A percentile compares a stretch with the other conserved stretches of the same genome.
These are phyloP conservation scores for Alisma plantagoaquatica DNA, from an alignment of 106 monocot genomes.

Conservation along the genomic window DNA sequence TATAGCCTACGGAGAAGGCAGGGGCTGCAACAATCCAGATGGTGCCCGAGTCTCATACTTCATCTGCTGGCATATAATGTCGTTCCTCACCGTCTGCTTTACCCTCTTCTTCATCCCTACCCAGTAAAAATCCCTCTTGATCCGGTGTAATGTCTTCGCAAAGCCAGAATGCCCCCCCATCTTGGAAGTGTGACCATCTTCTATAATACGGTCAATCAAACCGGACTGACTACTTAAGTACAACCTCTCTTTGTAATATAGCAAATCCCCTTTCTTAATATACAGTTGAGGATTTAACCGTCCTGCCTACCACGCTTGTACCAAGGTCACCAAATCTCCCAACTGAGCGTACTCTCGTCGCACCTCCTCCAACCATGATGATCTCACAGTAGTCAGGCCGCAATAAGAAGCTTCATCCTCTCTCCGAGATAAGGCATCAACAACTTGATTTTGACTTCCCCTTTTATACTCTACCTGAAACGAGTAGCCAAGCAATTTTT, in stretches of 20 bases:
- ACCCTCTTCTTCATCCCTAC: not conserved
- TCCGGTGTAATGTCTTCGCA: not conserved
- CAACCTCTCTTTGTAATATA: not conserved
- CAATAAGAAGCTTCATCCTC: not conserved
- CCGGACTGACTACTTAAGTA: no score
- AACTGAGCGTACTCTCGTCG: not conserved
- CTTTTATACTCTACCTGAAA: not conserved
- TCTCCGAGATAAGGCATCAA: not conserved
- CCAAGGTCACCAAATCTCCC: not conserved
- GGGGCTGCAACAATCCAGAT: not conserved
- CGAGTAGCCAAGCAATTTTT: not conserved
- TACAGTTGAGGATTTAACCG: not conserved
- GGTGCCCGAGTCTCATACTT: not conserved
- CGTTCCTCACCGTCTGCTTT: not conserved
- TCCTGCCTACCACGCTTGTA: not conserved
- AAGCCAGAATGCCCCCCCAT: not conserved
- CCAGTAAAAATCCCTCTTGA: not conserved
- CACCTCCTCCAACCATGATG: not conserved
- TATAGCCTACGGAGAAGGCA: not conserved
- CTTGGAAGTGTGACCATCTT: not conserved
- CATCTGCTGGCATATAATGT: not conserved
- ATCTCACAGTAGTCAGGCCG: not conserved
- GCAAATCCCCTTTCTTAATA: not conserved
- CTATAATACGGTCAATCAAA: not conserved
- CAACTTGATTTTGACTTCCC: not conserved